Percentiles rank a stretch among this genome's conserved stretches.
These are phyloP conservation scores for Pleochaeta shiraiana DNA, from an alignment of 2,329 filamentous ascomycete species.

Conservation along the genomic window DNA sequence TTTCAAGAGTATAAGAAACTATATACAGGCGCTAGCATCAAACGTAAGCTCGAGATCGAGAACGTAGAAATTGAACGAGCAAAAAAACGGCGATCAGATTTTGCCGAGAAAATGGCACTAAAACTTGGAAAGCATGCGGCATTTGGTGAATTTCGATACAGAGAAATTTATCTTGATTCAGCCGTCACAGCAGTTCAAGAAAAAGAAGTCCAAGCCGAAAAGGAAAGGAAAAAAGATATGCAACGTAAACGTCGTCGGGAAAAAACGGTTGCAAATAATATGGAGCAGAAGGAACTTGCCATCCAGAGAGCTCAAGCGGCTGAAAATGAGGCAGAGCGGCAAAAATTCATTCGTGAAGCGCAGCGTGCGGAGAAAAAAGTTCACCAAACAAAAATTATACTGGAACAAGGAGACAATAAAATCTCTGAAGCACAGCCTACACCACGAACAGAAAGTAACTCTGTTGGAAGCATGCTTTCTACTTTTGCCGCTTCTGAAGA, in stretches of 20 bases:
- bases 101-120: slow-evolving; percentile 31
- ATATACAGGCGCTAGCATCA: slow-evolving; percentile 36
- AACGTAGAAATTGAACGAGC: slow-evolving; percentile 39
- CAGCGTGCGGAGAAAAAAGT: slow-evolving; percentile 86
- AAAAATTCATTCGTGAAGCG: slow-evolving; percentile 63
- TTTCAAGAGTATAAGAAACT: slow-evolving; percentile 27
- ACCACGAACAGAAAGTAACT: slow-evolving; percentile 51
- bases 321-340: slow-evolving; percentile 61
- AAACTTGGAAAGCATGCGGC: slow-evolving; percentile 47
- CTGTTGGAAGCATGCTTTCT: slow-evolving; percentile 69
- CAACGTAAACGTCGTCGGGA: slow-evolving; percentile 89
- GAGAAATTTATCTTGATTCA: slow-evolving; percentile 53
- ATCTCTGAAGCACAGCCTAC: slow-evolving; percentile 45
- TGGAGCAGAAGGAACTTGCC: slow-evolving; percentile 73
- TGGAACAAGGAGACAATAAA: slow-evolving; percentile 61
- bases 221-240: slow-evolving; percentile 99
- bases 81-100: slow-evolving; percentile 39
- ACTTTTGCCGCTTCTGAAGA: slow-evolving; percentile 44
- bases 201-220: slow-evolving; percentile 79
- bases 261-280: slow-evolving; percentile 84
- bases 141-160: slow-evolving; percentile 53
- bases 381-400: slow-evolving; percentile 66
- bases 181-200: slow-evolving; percentile 75
- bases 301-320: slow-evolving; percentile 57
- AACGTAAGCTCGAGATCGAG: slow-evolving; percentile 46